Evolutionary conservation across 225 moss, liverwort and hornwort genomes (phyloP).

Genomic region (Anthoceros angustus): DNA sequence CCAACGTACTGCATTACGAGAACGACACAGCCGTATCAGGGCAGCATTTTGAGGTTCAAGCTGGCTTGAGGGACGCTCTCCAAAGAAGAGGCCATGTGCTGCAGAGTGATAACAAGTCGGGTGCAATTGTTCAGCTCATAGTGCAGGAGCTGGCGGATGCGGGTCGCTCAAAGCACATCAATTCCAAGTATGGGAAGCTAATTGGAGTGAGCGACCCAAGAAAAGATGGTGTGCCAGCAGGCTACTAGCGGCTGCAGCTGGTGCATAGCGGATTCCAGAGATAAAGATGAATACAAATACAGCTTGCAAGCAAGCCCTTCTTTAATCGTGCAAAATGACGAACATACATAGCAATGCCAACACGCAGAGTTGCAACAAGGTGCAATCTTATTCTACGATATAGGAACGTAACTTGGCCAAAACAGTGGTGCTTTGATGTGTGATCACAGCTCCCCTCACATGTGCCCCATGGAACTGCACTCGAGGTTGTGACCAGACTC

Average conservation of each 20-base stretch:
- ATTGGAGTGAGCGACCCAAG: constrained; percentile 59
- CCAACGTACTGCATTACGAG: constrained; percentile 45
- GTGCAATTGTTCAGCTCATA: constrained; percentile 51
- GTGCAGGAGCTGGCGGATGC: constrained; percentile 34
- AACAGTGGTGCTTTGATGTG: no score
- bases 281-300: no score
- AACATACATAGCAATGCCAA: no score
- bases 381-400: no score
- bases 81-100: constrained; percentile 34
- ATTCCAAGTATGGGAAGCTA: constrained; percentile 35
- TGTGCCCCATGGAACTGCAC: constrained; percentile 19
- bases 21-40: constrained; percentile 54
- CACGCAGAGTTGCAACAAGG: no score
- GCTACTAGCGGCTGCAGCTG: constrained; percentile 17
- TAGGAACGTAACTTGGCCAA: no score
- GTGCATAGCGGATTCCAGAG: no score
- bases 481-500: constrained; percentile 16
- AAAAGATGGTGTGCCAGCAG: constrained; percentile 72
- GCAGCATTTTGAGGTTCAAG: constrained; percentile 26
- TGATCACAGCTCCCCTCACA: neutral
- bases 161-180: neutral
- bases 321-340: no score
- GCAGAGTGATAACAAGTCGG: neutral
- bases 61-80: constrained; percentile 13
- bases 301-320: no score